Evolutionary conservation across 495 filamentous ascomycete genomes (phyloP), one percentile per base, ranked within the genome.

Genomic region (Cudoniella acicularis): DNA sequence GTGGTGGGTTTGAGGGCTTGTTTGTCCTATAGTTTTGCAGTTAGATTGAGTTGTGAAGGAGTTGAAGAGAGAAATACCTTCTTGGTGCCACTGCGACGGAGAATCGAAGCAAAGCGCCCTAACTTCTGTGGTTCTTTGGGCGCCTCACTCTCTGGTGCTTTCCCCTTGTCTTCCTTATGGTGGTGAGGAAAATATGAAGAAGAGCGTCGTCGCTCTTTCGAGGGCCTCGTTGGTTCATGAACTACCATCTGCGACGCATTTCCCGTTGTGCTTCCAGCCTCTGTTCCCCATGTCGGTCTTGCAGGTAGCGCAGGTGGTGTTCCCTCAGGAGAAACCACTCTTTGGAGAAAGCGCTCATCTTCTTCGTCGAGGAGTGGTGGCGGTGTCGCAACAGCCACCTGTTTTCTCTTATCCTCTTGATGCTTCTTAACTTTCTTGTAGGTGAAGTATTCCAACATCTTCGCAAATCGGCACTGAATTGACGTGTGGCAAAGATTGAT

Each of bases 371-470:
- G 43, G n/a, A 69, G 26, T 4, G 66, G 62, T 26, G 54, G 26
- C 40, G 57, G 64, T 10, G 21, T 48, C 43, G 51, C 43, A 23
- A 58, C 61, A 6, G 60, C 60, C 17, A 24, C 51, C 56, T 67
- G 60, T 50, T 42, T 67, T 69, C 26, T 60, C 65, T 76, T 67
- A 59, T 69, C 70, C 4, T 69, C 75, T 46, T 72, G 73, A 60
- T 75, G 69, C 68, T 79, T 78, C 70, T 79, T 80, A 57, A 69
- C 57, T 50, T 79, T 79, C 64, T 79, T 79, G 68, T 68, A 76
- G 6, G 70, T 68, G 64, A 81, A 76, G 66, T 75, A 79, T 64
- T 81, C 78, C 49, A 69, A 52, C 67, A 69, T 69, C n/a, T 53
- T 64, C 30, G 57, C 52, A n/a, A n/a, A n/a, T n/a, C n/a, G n/a